Conservation (phyloP, 1,139 yeast species). For the Pichia sp. region DNA sequence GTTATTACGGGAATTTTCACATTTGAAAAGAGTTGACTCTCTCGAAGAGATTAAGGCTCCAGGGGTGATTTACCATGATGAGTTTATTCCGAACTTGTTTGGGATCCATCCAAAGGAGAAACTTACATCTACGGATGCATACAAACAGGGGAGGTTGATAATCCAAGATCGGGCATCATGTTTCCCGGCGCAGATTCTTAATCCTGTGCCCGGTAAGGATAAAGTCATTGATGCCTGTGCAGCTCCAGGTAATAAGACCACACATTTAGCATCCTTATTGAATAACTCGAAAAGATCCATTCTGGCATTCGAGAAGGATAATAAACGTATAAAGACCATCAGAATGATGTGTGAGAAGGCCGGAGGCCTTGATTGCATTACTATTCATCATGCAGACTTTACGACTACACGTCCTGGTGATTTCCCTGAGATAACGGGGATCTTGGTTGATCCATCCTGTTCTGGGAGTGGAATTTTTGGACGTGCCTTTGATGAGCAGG, state of each 20-base stretch:
- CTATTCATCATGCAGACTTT: slow-evolving; percentile 79
- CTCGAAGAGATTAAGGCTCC: slow-evolving; percentile 42
- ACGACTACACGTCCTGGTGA: slow-evolving; percentile 62
- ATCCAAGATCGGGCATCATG: slow-evolving; percentile 97
- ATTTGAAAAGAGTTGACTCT: slow-evolving; percentile 45
- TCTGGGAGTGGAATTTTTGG: slow-evolving; percentile 98
- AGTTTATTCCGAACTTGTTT: slow-evolving; percentile 64
- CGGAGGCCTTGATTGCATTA: slow-evolving; percentile 60
- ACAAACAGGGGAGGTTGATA: slow-evolving; percentile 70
- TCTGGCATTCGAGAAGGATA: slow-evolving; percentile 84
- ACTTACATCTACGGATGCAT: slow-evolving; percentile 60
- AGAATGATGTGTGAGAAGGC: slow-evolving; percentile 77
- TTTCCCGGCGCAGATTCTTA: slow-evolving; percentile 83
- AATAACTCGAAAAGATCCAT: slow-evolving; percentile 39
- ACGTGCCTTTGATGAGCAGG: slow-evolving; percentile 54
- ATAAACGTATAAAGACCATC: slow-evolving; percentile 64
- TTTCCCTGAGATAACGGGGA: slow-evolving; percentile 64
- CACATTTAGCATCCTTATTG: slow-evolving; percentile 74
- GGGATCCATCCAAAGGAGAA: slow-evolving; percentile 78
- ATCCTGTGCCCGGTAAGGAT: slow-evolving; percentile 49
- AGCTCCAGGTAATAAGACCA: slow-evolving; percentile 97
- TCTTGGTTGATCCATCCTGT: slow-evolving; percentile 94
- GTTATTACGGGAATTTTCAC: slow-evolving; percentile 42
- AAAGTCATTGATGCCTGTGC: slow-evolving; percentile 88
- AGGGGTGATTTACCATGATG: slow-evolving; percentile 67